A percentile compares a stretch with the other conserved stretches of the same genome.
These are phyloP conservation scores for Syncephalastrum contaminatum DNA, from an alignment of 371 early-diverging fungal species.

Conservation along the genomic window DNA sequence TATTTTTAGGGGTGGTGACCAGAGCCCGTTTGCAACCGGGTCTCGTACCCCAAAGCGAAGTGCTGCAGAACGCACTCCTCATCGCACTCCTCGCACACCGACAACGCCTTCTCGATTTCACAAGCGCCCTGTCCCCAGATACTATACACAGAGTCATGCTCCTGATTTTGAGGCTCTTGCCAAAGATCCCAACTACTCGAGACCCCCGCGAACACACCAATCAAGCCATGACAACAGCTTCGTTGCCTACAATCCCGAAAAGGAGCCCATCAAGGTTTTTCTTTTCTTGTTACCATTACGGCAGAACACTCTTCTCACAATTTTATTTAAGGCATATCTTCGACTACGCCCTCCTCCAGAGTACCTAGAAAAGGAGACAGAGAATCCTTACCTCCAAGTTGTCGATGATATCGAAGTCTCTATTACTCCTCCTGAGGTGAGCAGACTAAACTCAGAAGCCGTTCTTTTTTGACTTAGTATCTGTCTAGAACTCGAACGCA, in stretches of 20 bases:
- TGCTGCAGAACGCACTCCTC: conserved; percentile 9
- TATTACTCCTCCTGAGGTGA: conserved; percentile 50
- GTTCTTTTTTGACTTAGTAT: conserved; percentile 1
- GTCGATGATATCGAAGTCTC: conserved; percentile 43
- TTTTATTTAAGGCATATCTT: conserved; percentile 40
- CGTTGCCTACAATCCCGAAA: conserved; percentile 27
- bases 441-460: neutral
- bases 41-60: too few relatives aligned
- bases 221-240: conserved; percentile 13
- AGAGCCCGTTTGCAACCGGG: too few relatives aligned
- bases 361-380: conserved; percentile 10
- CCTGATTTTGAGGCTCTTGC: conserved; percentile 15
- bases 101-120: conserved; percentile 7
- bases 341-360: conserved; percentile 35
- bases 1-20: too few relatives aligned
- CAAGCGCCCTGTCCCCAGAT: conserved; percentile 9
- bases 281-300: neutral
- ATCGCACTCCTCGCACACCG: conserved; percentile 13
- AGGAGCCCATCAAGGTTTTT: conserved; percentile 25
- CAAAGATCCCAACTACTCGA: conserved; percentile 3
- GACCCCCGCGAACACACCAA: neutral
- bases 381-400: conserved; percentile 45
- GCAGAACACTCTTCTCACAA: neutral
- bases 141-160: conserved; percentile 4
- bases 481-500: conserved; percentile 29